A percentile compares a stretch with the other conserved stretches of the same genome.
Conservation (phyloP, 768 basidiomycete genomes). For the Serpula lacrymans region DNA sequence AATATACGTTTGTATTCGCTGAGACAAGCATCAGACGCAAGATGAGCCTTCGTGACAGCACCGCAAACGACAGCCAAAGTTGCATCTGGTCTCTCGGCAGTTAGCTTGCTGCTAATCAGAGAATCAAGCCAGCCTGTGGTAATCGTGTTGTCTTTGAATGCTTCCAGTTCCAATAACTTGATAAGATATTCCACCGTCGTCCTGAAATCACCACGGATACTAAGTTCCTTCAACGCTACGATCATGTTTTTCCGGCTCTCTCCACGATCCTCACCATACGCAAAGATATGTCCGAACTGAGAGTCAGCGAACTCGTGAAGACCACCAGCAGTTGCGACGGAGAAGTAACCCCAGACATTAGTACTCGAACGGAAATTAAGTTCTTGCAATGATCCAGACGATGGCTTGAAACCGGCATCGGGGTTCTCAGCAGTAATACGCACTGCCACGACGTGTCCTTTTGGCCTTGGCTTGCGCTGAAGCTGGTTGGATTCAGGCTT, state of each 20-base stretch:
- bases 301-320: constrained; percentile 99
- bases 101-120: constrained; percentile 94
- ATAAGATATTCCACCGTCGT: constrained; percentile 99
- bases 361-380: constrained; percentile 99
- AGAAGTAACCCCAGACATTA: constrained; percentile 99
- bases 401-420: constrained; percentile 99
- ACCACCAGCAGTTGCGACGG: constrained; percentile 91
- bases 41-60: constrained; percentile 91
- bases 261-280: constrained; percentile 92
- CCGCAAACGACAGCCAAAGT: constrained; percentile 95
- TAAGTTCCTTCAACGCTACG: constrained; percentile 95
- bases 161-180: constrained; percentile 92
- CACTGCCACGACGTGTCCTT: constrained; percentile 98
- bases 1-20: constrained; percentile 91
- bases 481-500: constrained; percentile 83
- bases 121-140: constrained; percentile 99
- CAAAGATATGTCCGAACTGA: constrained; percentile 99
- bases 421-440: constrained; percentile 99
- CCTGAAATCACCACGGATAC: constrained; percentile 97
- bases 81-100: constrained; percentile 92
- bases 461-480: constrained; percentile 93
- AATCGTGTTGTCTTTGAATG: constrained; percentile 96
- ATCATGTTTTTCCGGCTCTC: constrained; percentile 99
- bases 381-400: constrained; percentile 94
- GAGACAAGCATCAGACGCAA: constrained; percentile 87